phyloP scores from a whole-genome alignment of 495 filamentous ascomycete genomes.

The Viridothelium virens region DNA sequence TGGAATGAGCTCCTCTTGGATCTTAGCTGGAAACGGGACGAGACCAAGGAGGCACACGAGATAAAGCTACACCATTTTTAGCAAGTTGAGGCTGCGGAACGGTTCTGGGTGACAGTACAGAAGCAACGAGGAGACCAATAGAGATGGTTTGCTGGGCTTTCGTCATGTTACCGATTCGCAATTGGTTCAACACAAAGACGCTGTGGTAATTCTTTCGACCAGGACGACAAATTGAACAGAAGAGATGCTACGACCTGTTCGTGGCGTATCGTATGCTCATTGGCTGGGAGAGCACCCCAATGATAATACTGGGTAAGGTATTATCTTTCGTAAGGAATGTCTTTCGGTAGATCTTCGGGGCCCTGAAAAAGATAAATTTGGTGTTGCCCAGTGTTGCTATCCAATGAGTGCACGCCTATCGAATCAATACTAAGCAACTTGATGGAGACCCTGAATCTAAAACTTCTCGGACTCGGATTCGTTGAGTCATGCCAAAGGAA shows the following conservation, averaged over 20 bases:
- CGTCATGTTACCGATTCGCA: constrained; percentile 54
- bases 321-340: too few species aligned
- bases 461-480: too few species aligned
- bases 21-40: constrained; percentile 67
- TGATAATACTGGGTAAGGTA: too few species aligned
- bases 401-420: too few species aligned
- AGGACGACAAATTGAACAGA: too few species aligned
- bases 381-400: too few species aligned
- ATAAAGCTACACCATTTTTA: constrained; percentile 58
- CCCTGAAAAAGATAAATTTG: not conserved
- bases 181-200: not conserved
- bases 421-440: too few species aligned
- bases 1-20: constrained; percentile 65
- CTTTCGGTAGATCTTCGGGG: not conserved
- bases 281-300: not conserved
- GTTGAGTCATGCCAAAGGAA: too few species aligned
- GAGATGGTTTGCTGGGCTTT: constrained; percentile 90
- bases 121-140: constrained; percentile 74
- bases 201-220: too few species aligned
- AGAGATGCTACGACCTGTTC: too few species aligned
- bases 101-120: constrained; percentile 46
- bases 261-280: not conserved
- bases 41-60: constrained; percentile 76
- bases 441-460: too few species aligned
- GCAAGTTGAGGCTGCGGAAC: constrained; percentile 8